Evolutionary conservation across 495 filamentous ascomycete genomes (phyloP), one percentile per base, ranked within the genome.

Genomic region (Penicillium ochrochloron): DNA sequence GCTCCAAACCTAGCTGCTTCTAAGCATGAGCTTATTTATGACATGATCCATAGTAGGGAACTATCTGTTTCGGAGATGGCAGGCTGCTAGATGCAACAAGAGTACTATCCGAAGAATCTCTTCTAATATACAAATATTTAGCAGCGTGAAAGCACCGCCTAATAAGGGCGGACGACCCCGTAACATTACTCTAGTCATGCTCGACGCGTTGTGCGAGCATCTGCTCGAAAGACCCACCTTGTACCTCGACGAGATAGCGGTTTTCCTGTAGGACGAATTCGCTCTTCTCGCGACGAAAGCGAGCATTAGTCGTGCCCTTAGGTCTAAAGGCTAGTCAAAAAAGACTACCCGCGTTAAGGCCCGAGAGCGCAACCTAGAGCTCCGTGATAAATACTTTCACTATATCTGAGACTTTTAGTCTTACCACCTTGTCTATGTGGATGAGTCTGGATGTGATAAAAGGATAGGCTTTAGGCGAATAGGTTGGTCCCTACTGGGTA

Each of bases 311-410:
- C 29, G 53, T 21, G 53, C 57, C 23, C 57, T 59, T 33, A 23
- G 48, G 2, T 39, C 41, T 11, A 46, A 59, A 4, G 62, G 61
- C 9, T 72, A 64, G 61, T 55, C 64, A 8, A 69, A 72, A 53
- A 72, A 71, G 52, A 54, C 35, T 34, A 41, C 57, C 14, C 52
- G 39, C 29, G 64, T 56, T 39, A 57, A 27, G 29, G 66, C 61
- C 31, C 56, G 42, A 29, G 64, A 67, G 51, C 58, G 66, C 34
- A 76, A 75, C 61, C 50, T 67, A 5, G 71, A 78, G 61, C 66
- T 81, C n/a, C 65, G 71, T 31, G 75, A 77, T 58, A 60, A 64
- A 2, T 80, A 82, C 57, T 42, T 72, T 5, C 59, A 78, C 67
- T 68, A 69, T 9, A 17, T 79, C 39, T 78, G 72, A 11, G 52